These are phyloP conservation scores for Ogataea haglerorum DNA, from an alignment of 805 yeast genomes.

Conservation along the genomic window DNA sequence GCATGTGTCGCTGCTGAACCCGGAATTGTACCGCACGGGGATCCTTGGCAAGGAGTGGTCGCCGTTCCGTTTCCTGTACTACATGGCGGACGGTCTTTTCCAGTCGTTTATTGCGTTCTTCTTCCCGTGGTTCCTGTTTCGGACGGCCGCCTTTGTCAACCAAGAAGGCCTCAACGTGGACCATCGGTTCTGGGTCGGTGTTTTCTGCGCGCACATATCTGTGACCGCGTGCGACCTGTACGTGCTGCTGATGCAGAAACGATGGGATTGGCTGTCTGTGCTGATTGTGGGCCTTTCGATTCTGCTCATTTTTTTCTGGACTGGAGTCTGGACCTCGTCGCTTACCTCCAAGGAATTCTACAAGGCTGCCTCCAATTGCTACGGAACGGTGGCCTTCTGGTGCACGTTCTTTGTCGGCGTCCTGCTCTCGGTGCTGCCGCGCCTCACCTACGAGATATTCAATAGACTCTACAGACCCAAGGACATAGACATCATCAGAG, in stretches of 20 bases:
- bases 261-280: slow-evolving; percentile 75
- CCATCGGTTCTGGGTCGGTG: slow-evolving; percentile 72
- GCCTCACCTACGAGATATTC: slow-evolving; percentile 49
- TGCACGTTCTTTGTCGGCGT: slow-evolving; percentile 55
- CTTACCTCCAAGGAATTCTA: slow-evolving; percentile 53
- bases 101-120: slow-evolving; percentile 69
- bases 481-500: slow-evolving; percentile 72
- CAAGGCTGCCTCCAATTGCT: slow-evolving; percentile 58
- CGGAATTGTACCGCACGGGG: slow-evolving; percentile 68
- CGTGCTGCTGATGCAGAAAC: slow-evolving; percentile 61
- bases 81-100: slow-evolving; percentile 67
- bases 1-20: slow-evolving; percentile 60
- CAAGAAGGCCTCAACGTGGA: slow-evolving; percentile 52
- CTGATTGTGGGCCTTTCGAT: slow-evolving; percentile 52
- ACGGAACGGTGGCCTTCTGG: slow-evolving; percentile 67
- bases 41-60: slow-evolving; percentile 64
- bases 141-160: slow-evolving; percentile 40
- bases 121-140: slow-evolving; percentile 60
- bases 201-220: slow-evolving; percentile 54
- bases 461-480: slow-evolving; percentile 53
- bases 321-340: slow-evolving; percentile 70
- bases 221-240: slow-evolving; percentile 64
- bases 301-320: slow-evolving; percentile 65
- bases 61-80: slow-evolving; percentile 53
- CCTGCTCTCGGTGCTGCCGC: slow-evolving; percentile 55